Evolutionary conservation across 2,329 filamentous ascomycete genomes (phyloP).

Genomic region (Paraphoma sp.): DNA sequence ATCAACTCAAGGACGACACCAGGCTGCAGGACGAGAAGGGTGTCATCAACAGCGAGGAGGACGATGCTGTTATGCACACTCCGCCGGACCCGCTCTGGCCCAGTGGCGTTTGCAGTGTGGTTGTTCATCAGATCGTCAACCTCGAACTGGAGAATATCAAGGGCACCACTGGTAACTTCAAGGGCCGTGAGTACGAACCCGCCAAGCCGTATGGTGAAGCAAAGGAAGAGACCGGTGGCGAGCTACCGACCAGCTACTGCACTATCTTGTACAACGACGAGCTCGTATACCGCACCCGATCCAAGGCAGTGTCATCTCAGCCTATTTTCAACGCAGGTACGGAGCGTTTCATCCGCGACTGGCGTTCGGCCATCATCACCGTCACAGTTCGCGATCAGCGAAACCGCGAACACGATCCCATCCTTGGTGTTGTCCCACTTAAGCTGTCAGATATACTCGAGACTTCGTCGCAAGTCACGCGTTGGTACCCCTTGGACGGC

Average conservation of each 20-base stretch:
- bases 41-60: slow-evolving; percentile 71
- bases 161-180: slow-evolving; percentile 80
- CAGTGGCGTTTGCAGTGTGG: slow-evolving; percentile 82
- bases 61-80: slow-evolving; percentile 86
- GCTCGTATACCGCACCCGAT: slow-evolving; percentile 88
- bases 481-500: slow-evolving; percentile 96
- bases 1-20: slow-evolving; percentile 73
- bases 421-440: slow-evolving; percentile 88
- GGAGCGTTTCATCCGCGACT: slow-evolving; percentile 90
- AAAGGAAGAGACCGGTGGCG: slow-evolving; percentile 80
- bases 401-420: slow-evolving; percentile 91
- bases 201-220: slow-evolving; percentile 84
- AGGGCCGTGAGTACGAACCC: slow-evolving; percentile 86
- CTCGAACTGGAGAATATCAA: slow-evolving; percentile 91
- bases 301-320: slow-evolving; percentile 91
- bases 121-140: slow-evolving; percentile 95
- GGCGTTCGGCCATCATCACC: slow-evolving; percentile 85
- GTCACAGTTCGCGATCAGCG: slow-evolving; percentile 87
- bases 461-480: slow-evolving; percentile 82
- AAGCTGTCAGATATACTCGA: slow-evolving; percentile 88
- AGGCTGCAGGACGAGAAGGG: slow-evolving; percentile 91
- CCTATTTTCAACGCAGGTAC: slow-evolving; percentile 98
- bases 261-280: slow-evolving; percentile 91
- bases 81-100: slow-evolving; percentile 97
- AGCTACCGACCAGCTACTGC: slow-evolving; percentile 90